Evolutionary conservation across 208 protist species (phyloP).

Genomic region (Porcisia hertigi): DNA sequence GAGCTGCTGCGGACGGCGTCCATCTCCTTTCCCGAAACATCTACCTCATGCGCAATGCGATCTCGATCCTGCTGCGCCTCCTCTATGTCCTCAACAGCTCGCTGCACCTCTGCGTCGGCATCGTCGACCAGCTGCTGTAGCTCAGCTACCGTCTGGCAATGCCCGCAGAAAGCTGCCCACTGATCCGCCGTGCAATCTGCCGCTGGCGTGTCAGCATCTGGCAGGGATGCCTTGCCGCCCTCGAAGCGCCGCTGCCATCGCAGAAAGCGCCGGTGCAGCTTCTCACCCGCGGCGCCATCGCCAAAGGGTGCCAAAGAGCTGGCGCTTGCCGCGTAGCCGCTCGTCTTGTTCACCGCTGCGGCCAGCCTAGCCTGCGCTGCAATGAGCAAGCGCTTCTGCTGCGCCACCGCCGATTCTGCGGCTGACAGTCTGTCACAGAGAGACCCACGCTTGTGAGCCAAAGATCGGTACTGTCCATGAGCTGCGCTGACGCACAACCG

Average conservation of each 20-base stretch:
- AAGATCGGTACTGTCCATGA: slow-evolving; percentile 27
- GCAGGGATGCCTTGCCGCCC: slow-evolving; percentile 44
- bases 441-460: slow-evolving; percentile 25
- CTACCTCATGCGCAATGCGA: slow-evolving; percentile 22
- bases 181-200: slow-evolving; percentile 46
- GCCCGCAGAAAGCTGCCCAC: slow-evolving; percentile 66
- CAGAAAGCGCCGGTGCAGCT: slow-evolving; percentile 68
- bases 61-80: slow-evolving; percentile 31
- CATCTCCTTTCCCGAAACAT: slow-evolving; percentile 31
- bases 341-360: slow-evolving; percentile 42
- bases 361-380: slow-evolving; percentile 34
- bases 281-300: slow-evolving; percentile 58
- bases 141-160: slow-evolving; percentile 42
- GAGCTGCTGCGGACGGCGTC: slow-evolving; percentile 22
- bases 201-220: slow-evolving; percentile 22
- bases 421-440: slow-evolving; percentile 33
- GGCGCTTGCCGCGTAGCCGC: slow-evolving; percentile 31
- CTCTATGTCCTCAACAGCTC: slow-evolving; percentile 23
- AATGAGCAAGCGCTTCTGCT: slow-evolving; percentile 33
- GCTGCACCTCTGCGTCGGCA: slow-evolving; percentile 30
- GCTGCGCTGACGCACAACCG: slow-evolving; percentile 42
- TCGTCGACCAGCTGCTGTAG: slow-evolving; percentile 36
- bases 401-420: slow-evolving; percentile 33
- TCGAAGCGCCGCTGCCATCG: slow-evolving; percentile 73
- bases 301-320: slow-evolving; percentile 55